phyloP scores from a whole-genome alignment of 1,284 basidiomycete genomes.

The Pseudozyma tsukubaensis region DNA sequence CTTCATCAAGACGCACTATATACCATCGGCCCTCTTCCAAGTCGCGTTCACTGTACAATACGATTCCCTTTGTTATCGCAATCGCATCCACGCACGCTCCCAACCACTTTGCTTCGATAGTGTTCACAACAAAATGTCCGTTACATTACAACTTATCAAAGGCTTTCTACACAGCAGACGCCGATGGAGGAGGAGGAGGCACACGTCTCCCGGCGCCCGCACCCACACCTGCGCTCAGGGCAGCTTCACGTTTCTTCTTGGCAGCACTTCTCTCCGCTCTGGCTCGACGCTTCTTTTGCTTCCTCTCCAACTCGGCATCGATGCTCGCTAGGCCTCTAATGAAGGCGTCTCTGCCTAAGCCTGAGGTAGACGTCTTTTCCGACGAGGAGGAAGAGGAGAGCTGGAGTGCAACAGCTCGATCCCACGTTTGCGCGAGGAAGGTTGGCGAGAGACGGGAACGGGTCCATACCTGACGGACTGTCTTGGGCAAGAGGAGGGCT shows the following conservation, averaged over 20 bases:
- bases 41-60: too few relatives aligned
- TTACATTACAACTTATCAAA: too few relatives aligned
- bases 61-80: too few relatives aligned
- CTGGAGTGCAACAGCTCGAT: constrained; percentile 9
- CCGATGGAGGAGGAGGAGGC: constrained; percentile 6
- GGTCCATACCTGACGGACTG: constrained; percentile 23
- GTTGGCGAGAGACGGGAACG: constrained; percentile 11
- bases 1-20: not conserved
- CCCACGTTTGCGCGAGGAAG: constrained; percentile 31
- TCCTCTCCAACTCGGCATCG: constrained; percentile 35
- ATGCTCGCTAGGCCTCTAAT: constrained; percentile 27
- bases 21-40: too few relatives aligned
- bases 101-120: too few relatives aligned
- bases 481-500: constrained; percentile 8
- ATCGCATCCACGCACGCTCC: too few relatives aligned
- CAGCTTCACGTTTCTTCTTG: not conserved
- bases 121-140: too few relatives aligned
- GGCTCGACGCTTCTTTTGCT: not conserved
- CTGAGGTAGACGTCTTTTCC: not conserved
- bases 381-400: not conserved
- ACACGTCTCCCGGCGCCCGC: constrained; percentile 7
- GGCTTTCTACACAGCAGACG: too few relatives aligned
- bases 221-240: not conserved
- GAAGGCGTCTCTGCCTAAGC: constrained; percentile 15
- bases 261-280: constrained; percentile 8